Evolutionary conservation across 768 basidiomycete species (phyloP), one percentile per base, ranked within the genome.

Genomic region (Tephrocybe sp.): DNA sequence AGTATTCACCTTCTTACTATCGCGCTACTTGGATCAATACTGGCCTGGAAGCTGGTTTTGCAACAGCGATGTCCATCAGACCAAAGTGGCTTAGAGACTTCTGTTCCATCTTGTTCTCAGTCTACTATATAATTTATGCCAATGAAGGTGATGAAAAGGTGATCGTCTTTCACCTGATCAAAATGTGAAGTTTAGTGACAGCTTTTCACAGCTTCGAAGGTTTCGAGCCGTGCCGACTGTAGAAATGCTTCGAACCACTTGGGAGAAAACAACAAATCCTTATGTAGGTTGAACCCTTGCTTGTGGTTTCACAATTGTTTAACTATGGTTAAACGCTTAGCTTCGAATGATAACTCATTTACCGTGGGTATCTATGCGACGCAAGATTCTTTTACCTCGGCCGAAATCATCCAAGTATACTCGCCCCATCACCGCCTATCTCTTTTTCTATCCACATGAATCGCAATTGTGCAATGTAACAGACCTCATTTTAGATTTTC

Each of bases 131-230:
- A 19, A 51, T 78, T 22, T 80, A 87, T 65, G 89, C 95, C 17
- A 85, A 87, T 62, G 91, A 95, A 64, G 97, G 87, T 0, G 97
- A 99, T 58, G 95, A 98, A 72, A 98, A 95, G 82, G 96, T 92
- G 32, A 46, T 17, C 49, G 31, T 16, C 5, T 22, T 39, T n/a
- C 30, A 23, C 2, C 35, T 44, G 26, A 40, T 47, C 32, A 31
- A 16, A 41, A 16, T 39, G 3, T 36, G 17, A 40, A 44, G 39
- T 51, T 13, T 50, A 7, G 35, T 50, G 13, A 31, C 34, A n/a
- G 26, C 34, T 45, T 26, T 23, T 33, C 30, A 32, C 62, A 98
- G 94, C 80, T 99, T 46, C 87, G 95, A 51, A 82, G 85, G 51
- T 98, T 90, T 65, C 78, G 97, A 61, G 93, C 96, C 19, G 83